Evolutionary conservation across 2,329 filamentous ascomycete species (phyloP), one percentile per base, ranked within the genome.

Genomic region (Claviceps fusiformis): DNA sequence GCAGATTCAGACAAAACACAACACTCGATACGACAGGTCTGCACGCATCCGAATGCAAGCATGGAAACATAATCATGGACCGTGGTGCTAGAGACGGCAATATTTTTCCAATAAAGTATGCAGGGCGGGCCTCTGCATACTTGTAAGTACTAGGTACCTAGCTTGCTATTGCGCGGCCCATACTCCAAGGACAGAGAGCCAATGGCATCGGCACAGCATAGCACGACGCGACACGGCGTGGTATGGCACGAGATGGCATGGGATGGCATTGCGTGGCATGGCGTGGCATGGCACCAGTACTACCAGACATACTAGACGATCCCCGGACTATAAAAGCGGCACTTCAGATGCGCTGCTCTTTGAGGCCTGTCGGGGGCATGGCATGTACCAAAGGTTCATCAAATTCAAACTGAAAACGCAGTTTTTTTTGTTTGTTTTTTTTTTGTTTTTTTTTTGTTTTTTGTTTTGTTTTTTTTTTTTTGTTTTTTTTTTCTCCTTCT

Each of bases 201-300:
- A 45, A 45, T 24, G 43, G 19, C 43, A 10, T 45, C 6, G 39
- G 39, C 39, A 24, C 43, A 6, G 43, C 41, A 44, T 11, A 9
- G 41, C 39, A 43, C 15, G 39, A 15, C 43, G 24, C 43, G 17
- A 59, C 61, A 31, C 60, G 62, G 57, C 17, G 15, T 50, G 9
- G 37, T 24, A n/a, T 27, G 24, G 47, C n/a, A n/a, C n/a, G n/a
- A n/a, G n/a, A n/a, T n/a, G n/a, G n/a, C n/a, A n/a, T n/a, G n/a
- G n/a, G n/a, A n/a, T n/a, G n/a, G n/a, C n/a, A n/a, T n/a, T n/a
- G n/a, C n/a, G n/a, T n/a, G n/a, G n/a, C n/a, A n/a, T n/a, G n/a
- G n/a, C n/a, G n/a, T n/a, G n/a, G n/a, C n/a, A n/a, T n/a, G n/a
- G n/a, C n/a, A n/a, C n/a, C n/a, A n/a, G n/a, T n/a, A n/a, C n/a